Evolutionary conservation across 164 flowering plant species (phyloP).

Genomic region (Saururus chinensis): DNA sequence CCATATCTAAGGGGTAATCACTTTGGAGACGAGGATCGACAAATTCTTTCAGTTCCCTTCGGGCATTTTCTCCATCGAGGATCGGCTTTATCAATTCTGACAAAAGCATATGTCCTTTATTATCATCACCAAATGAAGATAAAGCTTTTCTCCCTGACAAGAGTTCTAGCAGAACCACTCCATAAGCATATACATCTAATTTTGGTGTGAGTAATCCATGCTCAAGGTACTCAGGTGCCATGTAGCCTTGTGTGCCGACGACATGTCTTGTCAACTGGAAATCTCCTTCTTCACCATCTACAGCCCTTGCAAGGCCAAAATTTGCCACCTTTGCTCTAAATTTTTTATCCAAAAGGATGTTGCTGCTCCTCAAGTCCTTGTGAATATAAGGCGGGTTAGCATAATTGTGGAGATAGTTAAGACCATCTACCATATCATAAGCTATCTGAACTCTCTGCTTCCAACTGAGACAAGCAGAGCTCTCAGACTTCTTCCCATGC

Average conservation of each 20-base stretch:
- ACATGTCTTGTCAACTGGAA: slow-evolving; percentile 51
- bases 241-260: slow-evolving; percentile 58
- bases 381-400: slow-evolving; percentile 42
- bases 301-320: slow-evolving; percentile 44
- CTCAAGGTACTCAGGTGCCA: slow-evolving; percentile 69
- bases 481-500: slow-evolving; percentile 10
- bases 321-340: slow-evolving; percentile 46
- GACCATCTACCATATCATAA: slow-evolving; percentile 44
- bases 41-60: slow-evolving; percentile 39
- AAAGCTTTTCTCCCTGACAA: slow-evolving; percentile 53
- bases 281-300: slow-evolving; percentile 15
- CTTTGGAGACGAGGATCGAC: slow-evolving; percentile 17
- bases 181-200: slow-evolving; percentile 59
- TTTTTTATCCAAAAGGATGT: slow-evolving; percentile 38
- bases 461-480: slow-evolving; percentile 29
- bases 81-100: slow-evolving; percentile 22
- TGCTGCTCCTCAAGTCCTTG: slow-evolving; percentile 57
- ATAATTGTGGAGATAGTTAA: slow-evolving; percentile 63
- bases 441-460: slow-evolving; percentile 65
- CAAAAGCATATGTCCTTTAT: slow-evolving; percentile 19
- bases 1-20: slow-evolving; percentile 58
- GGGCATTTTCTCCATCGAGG: slow-evolving; percentile 44
- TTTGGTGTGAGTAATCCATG: slow-evolving; percentile 55
- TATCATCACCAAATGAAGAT: slow-evolving; percentile 3
- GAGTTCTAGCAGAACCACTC: slow-evolving; percentile 61